Conservation (phyloP, 2,329 filamentous ascomycete species). For the Fusarium neocosmosporiellum region DNA sequence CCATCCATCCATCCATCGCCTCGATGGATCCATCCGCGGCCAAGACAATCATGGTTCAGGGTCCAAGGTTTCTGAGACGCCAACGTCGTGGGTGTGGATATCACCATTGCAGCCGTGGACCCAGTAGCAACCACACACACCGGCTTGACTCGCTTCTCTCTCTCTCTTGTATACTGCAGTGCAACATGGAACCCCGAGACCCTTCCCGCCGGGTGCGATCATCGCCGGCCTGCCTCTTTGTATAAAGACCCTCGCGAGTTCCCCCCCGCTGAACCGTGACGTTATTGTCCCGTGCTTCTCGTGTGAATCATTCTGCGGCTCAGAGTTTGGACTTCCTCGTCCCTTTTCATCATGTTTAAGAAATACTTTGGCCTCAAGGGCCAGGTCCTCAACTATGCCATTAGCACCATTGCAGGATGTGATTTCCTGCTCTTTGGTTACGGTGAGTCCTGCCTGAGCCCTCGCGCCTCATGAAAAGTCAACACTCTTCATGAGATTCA, state of each 20-base stretch:
- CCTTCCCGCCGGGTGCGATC: conserved; percentile 5
- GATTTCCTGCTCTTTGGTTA: conserved; percentile 75
- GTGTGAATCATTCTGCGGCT: neutral
- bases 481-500: neutral
- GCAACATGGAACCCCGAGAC: conserved; percentile 13
- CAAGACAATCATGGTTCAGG: conserved; percentile 8
- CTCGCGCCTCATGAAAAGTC: neutral
- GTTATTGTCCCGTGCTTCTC: neutral
- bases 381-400: conserved; percentile 73
- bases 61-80: conserved; percentile 17
- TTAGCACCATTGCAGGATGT: conserved; percentile 77
- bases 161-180: conserved; percentile 11
- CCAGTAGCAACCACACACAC: conserved; percentile 15
- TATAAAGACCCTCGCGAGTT: conserved; percentile 29
- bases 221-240: conserved; percentile 8
- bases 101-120: conserved; percentile 16
- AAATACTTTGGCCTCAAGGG: conserved; percentile 75
- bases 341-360: conserved; percentile 43
- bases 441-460: conserved; percentile 50
- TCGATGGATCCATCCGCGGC: conserved; percentile 12
- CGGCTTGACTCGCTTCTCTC: conserved; percentile 31
- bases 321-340: neutral
- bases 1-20: conserved; percentile 1
- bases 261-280: conserved; percentile 8
- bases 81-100: conserved; percentile 29